These are phyloP conservation scores for Tardiomyces digboiensis DNA, from an alignment of 1,139 yeast genomes.

Conservation along the genomic window DNA sequence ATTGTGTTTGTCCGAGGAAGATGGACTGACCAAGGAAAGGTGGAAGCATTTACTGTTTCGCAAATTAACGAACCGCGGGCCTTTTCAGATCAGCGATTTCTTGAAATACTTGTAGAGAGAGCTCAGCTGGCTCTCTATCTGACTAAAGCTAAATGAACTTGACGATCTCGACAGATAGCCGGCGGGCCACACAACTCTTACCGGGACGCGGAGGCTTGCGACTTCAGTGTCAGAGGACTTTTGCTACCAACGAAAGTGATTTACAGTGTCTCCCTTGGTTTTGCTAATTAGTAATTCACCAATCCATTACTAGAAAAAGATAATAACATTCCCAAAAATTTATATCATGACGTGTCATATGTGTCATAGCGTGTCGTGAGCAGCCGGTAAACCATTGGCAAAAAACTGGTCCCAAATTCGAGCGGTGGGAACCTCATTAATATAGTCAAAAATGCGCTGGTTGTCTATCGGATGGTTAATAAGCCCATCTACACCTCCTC, in stretches of 20 bases:
- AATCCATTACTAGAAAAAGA: no score
- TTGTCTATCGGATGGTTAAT: slow-evolving; percentile 31
- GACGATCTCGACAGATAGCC: no score
- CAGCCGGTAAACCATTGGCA: slow-evolving; percentile 5
- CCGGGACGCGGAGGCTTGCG: no score
- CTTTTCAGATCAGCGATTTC: not conserved
- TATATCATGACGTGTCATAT: no score
- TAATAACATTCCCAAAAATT: no score
- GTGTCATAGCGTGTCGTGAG: not conserved
- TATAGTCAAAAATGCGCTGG: slow-evolving; percentile 47
- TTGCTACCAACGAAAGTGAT: no score
- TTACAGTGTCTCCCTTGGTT: no score
- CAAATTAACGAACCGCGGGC: not conserved
- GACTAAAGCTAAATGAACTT: not conserved
- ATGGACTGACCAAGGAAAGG: not conserved
- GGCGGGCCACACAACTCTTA: no score
- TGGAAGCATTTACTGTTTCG: not conserved
- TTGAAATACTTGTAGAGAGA: not conserved
- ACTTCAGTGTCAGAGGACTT: no score
- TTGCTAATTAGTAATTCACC: no score
- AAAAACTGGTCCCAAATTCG: slow-evolving; percentile 75
- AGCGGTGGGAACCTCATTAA: slow-evolving; percentile 57
- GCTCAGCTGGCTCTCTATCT: not conserved
- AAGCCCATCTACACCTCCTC: not conserved
- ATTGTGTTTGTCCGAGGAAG: not conserved